phyloP scores from a whole-genome alignment of 441 rosid species.

The Aquilaria agallochum region DNA sequence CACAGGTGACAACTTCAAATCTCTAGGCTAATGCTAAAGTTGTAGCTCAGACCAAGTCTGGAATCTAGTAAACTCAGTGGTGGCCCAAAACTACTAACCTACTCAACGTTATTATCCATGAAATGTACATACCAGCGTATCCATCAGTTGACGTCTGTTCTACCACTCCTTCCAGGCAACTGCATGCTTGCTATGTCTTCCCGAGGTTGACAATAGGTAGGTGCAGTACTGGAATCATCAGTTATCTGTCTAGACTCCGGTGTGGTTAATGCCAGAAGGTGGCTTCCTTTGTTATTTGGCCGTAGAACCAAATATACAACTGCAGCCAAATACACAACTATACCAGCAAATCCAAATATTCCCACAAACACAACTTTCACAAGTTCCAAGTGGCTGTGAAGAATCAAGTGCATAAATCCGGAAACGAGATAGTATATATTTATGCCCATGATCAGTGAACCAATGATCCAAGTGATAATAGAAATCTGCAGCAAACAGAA shows the following conservation, averaged over 20 bases:
- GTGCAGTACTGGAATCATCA: slow-evolving; percentile 18
- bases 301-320: slow-evolving; percentile 71
- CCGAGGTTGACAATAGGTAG: slow-evolving; percentile 38
- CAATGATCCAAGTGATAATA: slow-evolving; percentile 74
- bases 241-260: slow-evolving; percentile 26
- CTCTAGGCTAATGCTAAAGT: too few relatives aligned
- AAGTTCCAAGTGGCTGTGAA: slow-evolving; percentile 45
- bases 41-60: too few relatives aligned
- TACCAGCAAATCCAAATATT: slow-evolving; percentile 60
- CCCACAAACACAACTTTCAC: slow-evolving; percentile 54
- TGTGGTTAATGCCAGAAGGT: slow-evolving; percentile 43
- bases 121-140: too few relatives aligned
- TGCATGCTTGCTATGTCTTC: slow-evolving; percentile 73
- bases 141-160: slow-evolving; percentile 22
- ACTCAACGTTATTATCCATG: too few relatives aligned
- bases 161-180: slow-evolving; percentile 47
- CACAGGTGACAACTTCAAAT: too few relatives aligned
- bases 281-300: slow-evolving; percentile 39
- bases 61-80: too few relatives aligned
- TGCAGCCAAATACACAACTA: slow-evolving; percentile 66
- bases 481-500: slow-evolving; percentile 42
- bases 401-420: slow-evolving; percentile 57
- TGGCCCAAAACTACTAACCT: too few relatives aligned
- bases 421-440: slow-evolving; percentile 68
- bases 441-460: slow-evolving; percentile 75